These are phyloP conservation scores for Colletotrichum chlorophyti DNA, from an alignment of 2,329 filamentous ascomycete species.

Conservation along the genomic window DNA sequence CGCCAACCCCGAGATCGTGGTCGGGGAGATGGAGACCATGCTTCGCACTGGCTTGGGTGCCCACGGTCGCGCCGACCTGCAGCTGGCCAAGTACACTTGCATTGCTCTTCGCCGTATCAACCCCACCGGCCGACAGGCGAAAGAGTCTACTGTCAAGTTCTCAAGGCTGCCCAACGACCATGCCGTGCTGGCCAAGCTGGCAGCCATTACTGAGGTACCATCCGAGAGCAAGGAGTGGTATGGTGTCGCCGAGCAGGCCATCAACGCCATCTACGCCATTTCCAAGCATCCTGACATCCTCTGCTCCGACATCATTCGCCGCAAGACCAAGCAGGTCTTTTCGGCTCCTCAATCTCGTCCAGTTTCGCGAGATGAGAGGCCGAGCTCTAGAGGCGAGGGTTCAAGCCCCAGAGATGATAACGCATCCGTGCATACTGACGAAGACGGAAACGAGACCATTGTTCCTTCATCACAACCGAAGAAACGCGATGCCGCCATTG, in stretches of 20 bases:
- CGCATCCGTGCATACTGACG: constrained; percentile 30
- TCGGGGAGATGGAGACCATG: constrained; percentile 95
- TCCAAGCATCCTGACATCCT: constrained; percentile 93
- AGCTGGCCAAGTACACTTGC: constrained; percentile 93
- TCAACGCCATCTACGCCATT: constrained; percentile 92
- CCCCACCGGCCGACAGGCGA: constrained; percentile 79
- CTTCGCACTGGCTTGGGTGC: constrained; percentile 85
- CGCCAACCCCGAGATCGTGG: constrained; percentile 89
- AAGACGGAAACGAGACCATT: constrained; percentile 34
- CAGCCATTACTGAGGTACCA: constrained; percentile 82
- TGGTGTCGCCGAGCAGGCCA: constrained; percentile 93
- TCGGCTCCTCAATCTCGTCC: constrained; percentile 42
- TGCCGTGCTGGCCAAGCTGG: constrained; percentile 80
- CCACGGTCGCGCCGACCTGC: constrained; percentile 81
- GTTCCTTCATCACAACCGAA: constrained; percentile 50
- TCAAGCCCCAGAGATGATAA: constrained; percentile 15
- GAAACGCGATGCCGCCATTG: constrained; percentile 72
- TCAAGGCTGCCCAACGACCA: constrained; percentile 91
- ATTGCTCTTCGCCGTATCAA: constrained; percentile 92
- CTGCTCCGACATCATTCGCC: constrained; percentile 87
- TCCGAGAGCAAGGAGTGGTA: constrained; percentile 96
- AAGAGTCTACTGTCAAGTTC: constrained; percentile 72
- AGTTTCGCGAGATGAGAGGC: constrained; percentile 50
- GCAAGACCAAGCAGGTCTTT: constrained; percentile 87
- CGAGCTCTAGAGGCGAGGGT: constrained; percentile 51